Conservation (phyloP, 169 alveolate species). For the Plasmodium reichenowi region DNA sequence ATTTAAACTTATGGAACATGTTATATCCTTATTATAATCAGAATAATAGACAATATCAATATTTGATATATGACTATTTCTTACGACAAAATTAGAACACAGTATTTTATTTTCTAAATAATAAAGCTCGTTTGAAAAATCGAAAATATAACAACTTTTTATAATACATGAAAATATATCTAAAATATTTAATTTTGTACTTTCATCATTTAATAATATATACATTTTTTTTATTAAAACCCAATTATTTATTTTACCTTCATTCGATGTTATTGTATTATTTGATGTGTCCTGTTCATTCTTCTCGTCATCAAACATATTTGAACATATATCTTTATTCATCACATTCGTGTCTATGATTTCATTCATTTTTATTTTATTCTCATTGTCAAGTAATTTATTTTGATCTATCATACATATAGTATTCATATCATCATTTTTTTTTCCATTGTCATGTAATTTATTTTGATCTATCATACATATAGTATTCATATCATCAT, state of each 20-base stretch:
- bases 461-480: background rate
- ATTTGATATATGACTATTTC: constrained; percentile 16
- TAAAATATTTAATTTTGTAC: constrained; percentile 14
- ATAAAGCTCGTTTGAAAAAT: constrained; percentile 44
- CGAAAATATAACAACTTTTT: constrained; percentile 15
- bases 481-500: background rate
- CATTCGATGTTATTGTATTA: background rate
- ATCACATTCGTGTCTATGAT: too few relatives aligned
- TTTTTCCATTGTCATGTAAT: background rate
- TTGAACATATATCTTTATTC: too few relatives aligned
- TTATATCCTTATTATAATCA: constrained; percentile 19
- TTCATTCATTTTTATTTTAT: background rate
- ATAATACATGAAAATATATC: constrained; percentile 36
- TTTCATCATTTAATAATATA: constrained; percentile 47
- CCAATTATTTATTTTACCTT: constrained; percentile 25
- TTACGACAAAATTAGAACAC: constrained; percentile 1
- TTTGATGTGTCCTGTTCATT: background rate
- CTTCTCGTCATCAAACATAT: too few relatives aligned
- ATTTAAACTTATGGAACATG: constrained; percentile 17
- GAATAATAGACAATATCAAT: constrained; percentile 25
- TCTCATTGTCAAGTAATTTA: background rate
- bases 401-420: background rate
- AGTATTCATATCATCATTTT: background rate
- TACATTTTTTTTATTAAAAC: constrained; percentile 31
- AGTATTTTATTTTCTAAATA: constrained; percentile 17